Base-by-base conservation (phyloP, 2,329 filamentous ascomycete genomes). In the Aspergillus fijiensis region DNA sequence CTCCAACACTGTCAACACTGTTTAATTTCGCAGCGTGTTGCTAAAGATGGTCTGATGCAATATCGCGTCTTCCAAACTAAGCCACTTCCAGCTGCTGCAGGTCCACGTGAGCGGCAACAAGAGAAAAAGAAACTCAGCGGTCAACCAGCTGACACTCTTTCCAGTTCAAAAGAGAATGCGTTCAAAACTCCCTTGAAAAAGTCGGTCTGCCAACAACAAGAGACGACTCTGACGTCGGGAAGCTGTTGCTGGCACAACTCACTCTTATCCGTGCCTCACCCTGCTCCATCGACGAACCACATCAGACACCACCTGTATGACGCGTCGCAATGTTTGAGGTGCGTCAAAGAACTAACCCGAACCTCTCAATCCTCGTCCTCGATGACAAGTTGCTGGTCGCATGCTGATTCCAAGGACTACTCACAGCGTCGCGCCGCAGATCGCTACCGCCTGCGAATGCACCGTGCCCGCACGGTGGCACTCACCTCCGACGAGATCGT, bases 401-500 rank as follows among this genome's bases (percentile, higher is more conserved):
- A 57, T 53, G 29, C 2, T 16, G 16, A 52, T 39, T 31, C 27
- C 49, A 60, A 65, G 69, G 61, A 71, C 63, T 27, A 9, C 21
- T 33, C 60, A 49, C 69, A 87, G 85, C 83, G 84, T 66, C 85
- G 89, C 71, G 89, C 88, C 47, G 85, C 87, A 73, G 88, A 92
- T 73, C 85, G 85, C 63, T 90, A 96, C 73, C 90, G 86, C 64
- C 82, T 96, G 54, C 90, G 92, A 63, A 82, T 90, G 64, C 93
- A 96, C 78, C 88, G 92, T 57, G 92, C 93, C 49, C 87, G 90
- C 62, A 93, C 90, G 25, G 89, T 96, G 33, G 82, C 95, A 25
- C 83, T 97, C 61, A 96, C 92, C 4, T 82, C 87, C 25, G 84
- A 89, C 67, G 94, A 97, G 76, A 88, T 99, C 49, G 91, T 97